These are phyloP conservation scores for Vaccinium darrowii DNA, from an alignment of 148 eudicot genomes.

Conservation along the genomic window DNA sequence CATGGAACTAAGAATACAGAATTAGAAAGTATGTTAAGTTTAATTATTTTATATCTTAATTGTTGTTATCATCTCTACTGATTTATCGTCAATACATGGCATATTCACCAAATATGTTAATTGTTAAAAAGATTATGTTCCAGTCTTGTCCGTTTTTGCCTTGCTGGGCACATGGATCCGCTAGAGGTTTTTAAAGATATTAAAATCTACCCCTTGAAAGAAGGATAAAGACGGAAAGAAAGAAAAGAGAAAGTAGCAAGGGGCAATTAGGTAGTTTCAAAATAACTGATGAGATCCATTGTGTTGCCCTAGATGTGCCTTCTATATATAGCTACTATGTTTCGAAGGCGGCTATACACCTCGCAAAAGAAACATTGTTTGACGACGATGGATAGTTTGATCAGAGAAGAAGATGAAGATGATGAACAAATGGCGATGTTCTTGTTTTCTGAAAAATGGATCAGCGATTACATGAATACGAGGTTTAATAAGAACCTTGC, in stretches of 20 bases:
- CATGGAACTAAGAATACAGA: neutral
- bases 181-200: neutral
- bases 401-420: conserved; percentile 3
- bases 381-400: neutral
- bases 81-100: neutral
- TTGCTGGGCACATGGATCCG: neutral
- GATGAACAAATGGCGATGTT: neutral
- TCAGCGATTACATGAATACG: neutral
- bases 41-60: neutral
- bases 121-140: neutral
- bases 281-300: neutral
- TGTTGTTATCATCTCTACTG: neutral
- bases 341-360: neutral
- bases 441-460: neutral
- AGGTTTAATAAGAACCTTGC: neutral
- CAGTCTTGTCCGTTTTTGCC: neutral
- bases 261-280: neutral
- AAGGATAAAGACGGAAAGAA: no score
- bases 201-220: neutral
- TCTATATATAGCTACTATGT: neutral
- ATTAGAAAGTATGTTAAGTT: neutral
- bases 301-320: neutral
- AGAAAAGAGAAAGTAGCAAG: neutral
- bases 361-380: neutral
- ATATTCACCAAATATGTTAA: no score